These are phyloP conservation scores for Plectranthus barbatus DNA, from an alignment of 257 asterid species.

Conservation along the genomic window DNA sequence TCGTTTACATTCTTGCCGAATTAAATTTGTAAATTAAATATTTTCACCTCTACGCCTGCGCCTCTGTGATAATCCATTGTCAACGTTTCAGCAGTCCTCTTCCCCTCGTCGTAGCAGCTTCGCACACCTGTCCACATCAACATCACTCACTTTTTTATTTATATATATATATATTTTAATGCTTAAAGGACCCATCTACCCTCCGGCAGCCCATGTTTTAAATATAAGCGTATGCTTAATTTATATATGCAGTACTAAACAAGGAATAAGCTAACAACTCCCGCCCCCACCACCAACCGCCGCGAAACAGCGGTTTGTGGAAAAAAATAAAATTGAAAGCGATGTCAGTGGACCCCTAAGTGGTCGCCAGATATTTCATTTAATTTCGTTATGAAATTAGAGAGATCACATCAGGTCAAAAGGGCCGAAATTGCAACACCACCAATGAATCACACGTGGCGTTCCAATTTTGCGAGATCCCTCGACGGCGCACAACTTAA, in stretches of 20 bases:
- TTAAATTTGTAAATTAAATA: not conserved
- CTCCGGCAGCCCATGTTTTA: slow-evolving; percentile 17
- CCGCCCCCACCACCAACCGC: slow-evolving; percentile 16
- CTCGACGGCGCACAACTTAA: slow-evolving; percentile 2
- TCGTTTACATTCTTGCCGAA: not conserved
- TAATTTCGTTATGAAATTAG: not conserved
- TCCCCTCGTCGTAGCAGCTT: slow-evolving; percentile 98
- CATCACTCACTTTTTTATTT: not conserved
- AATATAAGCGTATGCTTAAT: not conserved
- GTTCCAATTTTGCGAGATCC: not conserved
- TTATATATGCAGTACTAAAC: not conserved
- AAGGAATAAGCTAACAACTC: not conserved
- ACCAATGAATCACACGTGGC: slow-evolving; percentile 31
- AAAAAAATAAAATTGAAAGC: not conserved
- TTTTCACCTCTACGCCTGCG: slow-evolving; percentile 77
- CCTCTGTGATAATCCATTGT: slow-evolving; percentile 99
- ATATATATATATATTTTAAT: not conserved
- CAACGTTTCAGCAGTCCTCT: slow-evolving; percentile 97
- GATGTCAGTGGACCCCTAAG: not conserved
- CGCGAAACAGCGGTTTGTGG: not conserved
- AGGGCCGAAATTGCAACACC: slow-evolving; percentile 3
- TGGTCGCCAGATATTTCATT: slow-evolving; percentile 3
- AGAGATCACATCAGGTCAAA: slow-evolving; percentile 12
- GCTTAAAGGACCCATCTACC: slow-evolving; percentile 21
- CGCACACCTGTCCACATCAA: slow-evolving; percentile 69